A percentile compares a stretch with the other conserved stretches of the same genome.
Evolutionary conservation across 345 rosid species (phyloP).

Genomic region (Iberis pinnata): DNA sequence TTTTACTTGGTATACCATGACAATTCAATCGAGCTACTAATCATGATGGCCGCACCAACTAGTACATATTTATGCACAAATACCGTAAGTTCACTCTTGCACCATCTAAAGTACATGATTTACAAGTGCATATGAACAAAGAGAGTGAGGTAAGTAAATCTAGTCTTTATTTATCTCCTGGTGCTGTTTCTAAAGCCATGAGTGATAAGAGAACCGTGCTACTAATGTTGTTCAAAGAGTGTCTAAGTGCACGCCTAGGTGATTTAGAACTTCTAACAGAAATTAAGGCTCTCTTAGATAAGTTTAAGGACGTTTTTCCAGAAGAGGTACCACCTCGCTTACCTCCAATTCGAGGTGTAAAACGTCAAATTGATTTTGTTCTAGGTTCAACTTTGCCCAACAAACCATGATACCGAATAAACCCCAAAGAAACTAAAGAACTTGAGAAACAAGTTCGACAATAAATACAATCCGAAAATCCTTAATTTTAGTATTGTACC

Average conservation of each 20-base stretch:
- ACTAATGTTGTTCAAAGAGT: background rate
- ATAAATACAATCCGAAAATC: too few species aligned
- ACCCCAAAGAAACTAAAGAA: too few species aligned
- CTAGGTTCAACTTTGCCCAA: background rate
- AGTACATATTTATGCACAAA: background rate
- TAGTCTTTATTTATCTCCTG: background rate
- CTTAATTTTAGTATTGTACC: too few species aligned
- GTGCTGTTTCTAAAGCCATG: background rate
- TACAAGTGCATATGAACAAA: too few species aligned
- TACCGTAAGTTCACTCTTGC: background rate
- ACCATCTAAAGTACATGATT: background rate
- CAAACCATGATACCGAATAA: too few species aligned
- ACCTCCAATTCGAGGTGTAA: background rate
- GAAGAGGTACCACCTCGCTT: background rate
- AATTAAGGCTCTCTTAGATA: background rate
- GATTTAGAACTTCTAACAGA: too few species aligned
- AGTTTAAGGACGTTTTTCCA: background rate
- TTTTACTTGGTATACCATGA: too few species aligned
- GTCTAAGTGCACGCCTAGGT: background rate
- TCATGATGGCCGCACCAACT: background rate
- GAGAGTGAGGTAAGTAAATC: background rate
- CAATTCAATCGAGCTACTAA: too few species aligned
- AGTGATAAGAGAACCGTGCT: background rate
- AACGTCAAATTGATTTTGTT: background rate
- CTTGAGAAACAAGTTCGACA: too few species aligned